A percentile compares a stretch with the other conserved stretches of the same genome.
Evolutionary conservation across 1,284 basidiomycete species (phyloP).

Genomic region (Volvariella surrecta): DNA sequence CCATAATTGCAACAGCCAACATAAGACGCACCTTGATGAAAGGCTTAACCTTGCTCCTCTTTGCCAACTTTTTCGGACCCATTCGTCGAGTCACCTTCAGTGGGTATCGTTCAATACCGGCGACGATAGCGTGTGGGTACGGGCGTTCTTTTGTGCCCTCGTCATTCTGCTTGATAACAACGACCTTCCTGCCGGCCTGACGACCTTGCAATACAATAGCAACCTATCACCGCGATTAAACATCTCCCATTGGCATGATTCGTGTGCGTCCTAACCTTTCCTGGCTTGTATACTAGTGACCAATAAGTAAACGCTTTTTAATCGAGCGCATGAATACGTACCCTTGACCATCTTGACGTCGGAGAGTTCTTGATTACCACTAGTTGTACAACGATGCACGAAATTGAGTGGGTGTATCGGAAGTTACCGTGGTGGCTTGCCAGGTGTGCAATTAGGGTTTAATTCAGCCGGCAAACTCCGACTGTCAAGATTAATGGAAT

Average conservation of each 20-base stretch:
- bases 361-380: slow-evolving; percentile 31
- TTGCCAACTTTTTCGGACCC: slow-evolving; percentile 89
- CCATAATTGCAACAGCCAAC: not conserved
- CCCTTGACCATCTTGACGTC: slow-evolving; percentile 64
- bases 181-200: slow-evolving; percentile 92
- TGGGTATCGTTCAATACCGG: slow-evolving; percentile 94
- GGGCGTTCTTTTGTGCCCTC: slow-evolving; percentile 86
- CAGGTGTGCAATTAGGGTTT: slow-evolving; percentile 26
- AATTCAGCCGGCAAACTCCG: not conserved
- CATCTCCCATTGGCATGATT: slow-evolving; percentile 6
- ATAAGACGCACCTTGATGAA: slow-evolving; percentile 83
- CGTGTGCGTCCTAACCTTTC: slow-evolving; percentile 59
- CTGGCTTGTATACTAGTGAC: slow-evolving; percentile 86
- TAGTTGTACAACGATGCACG: slow-evolving; percentile 4
- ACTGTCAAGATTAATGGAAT: too few species aligned
- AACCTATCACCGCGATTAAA: slow-evolving; percentile 39
- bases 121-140: slow-evolving; percentile 95
- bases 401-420: slow-evolving; percentile 14
- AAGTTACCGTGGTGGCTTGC: slow-evolving; percentile 31
- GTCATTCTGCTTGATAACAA: slow-evolving; percentile 83
- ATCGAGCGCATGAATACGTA: slow-evolving; percentile 20
- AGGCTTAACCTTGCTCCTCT: slow-evolving; percentile 93
- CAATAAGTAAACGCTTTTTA: slow-evolving; percentile 18
- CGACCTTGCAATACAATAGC: slow-evolving; percentile 95
- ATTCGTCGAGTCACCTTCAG: slow-evolving; percentile 93